Evolutionary conservation across 805 yeast species (phyloP), one percentile per base, ranked within the genome.

Genomic region (Wickerhamiella galacta): DNA sequence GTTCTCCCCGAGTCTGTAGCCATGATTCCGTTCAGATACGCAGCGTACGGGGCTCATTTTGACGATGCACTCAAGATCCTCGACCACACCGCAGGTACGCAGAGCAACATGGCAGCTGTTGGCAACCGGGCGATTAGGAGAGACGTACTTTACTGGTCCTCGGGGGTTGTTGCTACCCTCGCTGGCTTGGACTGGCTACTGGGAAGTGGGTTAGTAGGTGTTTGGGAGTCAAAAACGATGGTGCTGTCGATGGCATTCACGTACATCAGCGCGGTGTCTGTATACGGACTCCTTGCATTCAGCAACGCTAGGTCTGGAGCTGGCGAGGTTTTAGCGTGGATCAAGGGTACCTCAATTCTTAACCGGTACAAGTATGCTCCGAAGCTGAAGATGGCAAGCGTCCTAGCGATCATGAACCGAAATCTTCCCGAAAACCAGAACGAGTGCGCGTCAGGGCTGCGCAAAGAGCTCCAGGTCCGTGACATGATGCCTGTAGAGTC

Each of bases 331-430:
- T 56, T 75, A 38, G 62, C 68, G 30, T 79, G 81, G 74, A 66
- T 63, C 30, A 64, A 64, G 39, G 81, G 81, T 4, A 70, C 78
- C 0, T 64, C 73, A 35, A 72, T 75, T 34, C 60, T 65, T 19
- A 64, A 69, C 40, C 72, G 82, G 72, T 73, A 60, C 47, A 54
- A 60, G 36, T 78, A 73, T 49, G 66, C 74, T 15, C 79, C 74
- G 43, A 80, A 77, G 48, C 60, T 78, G 62, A 55, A 66, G 38
- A 70, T 79, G 73, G 64, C 75, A 28, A 58, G 77, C 1, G 63
- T 66, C 43, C 63, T 76, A 20, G 64, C 77, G 20, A 80, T 75
- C 38, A 67, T 76, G 31, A 83, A 80, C 51, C 61, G 72, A 9
- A 30, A 45, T 7, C 53, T 52, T 22, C 60, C 60, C 9, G 60